phyloP scores from a whole-genome alignment of 2,329 filamentous ascomycete genomes.

The Xylaria hypoxylon region DNA sequence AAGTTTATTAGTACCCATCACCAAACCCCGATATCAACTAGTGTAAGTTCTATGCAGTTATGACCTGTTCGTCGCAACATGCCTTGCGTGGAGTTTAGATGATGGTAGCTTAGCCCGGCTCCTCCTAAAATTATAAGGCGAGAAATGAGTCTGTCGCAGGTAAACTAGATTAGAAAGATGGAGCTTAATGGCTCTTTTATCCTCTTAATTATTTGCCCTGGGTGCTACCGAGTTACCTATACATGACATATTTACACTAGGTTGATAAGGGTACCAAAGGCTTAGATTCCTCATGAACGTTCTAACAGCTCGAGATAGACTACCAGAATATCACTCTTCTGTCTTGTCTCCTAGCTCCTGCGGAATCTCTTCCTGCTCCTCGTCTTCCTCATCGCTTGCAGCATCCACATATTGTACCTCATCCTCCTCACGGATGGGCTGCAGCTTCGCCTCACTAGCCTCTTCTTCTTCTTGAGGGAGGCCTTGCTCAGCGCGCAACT shows the following conservation, averaged over 20 bases:
- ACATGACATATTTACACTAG: conserved; percentile 20
- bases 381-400: conserved; percentile 44
- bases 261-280: not conserved
- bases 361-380: conserved; percentile 39
- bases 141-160: not conserved
- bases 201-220: not conserved
- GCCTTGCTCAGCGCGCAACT: conserved; percentile 58
- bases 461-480: conserved; percentile 43
- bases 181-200: not conserved
- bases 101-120: not conserved
- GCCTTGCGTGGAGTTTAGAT: too few species aligned
- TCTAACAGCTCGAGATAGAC: not conserved
- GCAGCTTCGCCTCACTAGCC: conserved; percentile 27
- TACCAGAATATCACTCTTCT: conserved; percentile 21
- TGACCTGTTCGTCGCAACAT: too few species aligned
- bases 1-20: too few species aligned
- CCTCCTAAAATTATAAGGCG: not conserved
- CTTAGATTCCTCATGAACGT: not conserved
- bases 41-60: too few species aligned
- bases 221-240: conserved; percentile 6
- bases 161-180: not conserved
- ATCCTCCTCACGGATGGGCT: conserved; percentile 49
- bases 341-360: conserved; percentile 29
- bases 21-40: too few species aligned
- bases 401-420: conserved; percentile 44